Conservation (phyloP, 2,329 filamentous ascomycete species). For the Scleromitrula shiraiana region DNA sequence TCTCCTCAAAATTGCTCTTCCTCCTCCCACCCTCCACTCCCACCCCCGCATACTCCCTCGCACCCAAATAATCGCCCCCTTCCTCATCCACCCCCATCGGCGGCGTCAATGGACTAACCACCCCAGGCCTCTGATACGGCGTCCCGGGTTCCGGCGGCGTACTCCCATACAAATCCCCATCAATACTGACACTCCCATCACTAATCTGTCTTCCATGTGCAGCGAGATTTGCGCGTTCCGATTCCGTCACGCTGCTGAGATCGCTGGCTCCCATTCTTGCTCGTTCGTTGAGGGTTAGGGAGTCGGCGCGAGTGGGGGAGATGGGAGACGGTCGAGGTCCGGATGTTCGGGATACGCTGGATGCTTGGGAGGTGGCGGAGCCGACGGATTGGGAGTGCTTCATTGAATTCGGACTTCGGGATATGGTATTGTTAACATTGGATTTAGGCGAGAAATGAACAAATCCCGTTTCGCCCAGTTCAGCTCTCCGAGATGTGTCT, state of each 20-base stretch:
- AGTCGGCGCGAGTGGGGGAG: constrained; percentile 12
- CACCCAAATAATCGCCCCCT: neutral
- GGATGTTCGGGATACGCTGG: constrained; percentile 18
- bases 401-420: neutral
- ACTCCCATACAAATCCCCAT: constrained; percentile 9
- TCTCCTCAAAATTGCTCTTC: no score
- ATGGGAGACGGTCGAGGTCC: constrained; percentile 12
- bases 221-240: constrained; percentile 19
- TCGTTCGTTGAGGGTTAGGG: constrained; percentile 12
- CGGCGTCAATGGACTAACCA: constrained; percentile 20
- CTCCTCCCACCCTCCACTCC: neutral
- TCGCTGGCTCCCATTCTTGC: constrained; percentile 7
- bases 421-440: constrained; percentile 6
- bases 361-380: constrained; percentile 13
- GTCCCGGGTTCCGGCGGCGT: neutral
- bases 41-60: constrained; percentile 17
- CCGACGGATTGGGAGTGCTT: constrained; percentile 13
- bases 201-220: constrained; percentile 21
- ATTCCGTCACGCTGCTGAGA: constrained; percentile 16
- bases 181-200: constrained; percentile 22
- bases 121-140: neutral
- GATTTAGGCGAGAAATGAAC: constrained; percentile 8
- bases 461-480: constrained; percentile 17
- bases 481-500: constrained; percentile 22
- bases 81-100: constrained; percentile 9